Conservation (phyloP, 2,329 filamentous ascomycete species). For the Cercospora berteroae region DNA sequence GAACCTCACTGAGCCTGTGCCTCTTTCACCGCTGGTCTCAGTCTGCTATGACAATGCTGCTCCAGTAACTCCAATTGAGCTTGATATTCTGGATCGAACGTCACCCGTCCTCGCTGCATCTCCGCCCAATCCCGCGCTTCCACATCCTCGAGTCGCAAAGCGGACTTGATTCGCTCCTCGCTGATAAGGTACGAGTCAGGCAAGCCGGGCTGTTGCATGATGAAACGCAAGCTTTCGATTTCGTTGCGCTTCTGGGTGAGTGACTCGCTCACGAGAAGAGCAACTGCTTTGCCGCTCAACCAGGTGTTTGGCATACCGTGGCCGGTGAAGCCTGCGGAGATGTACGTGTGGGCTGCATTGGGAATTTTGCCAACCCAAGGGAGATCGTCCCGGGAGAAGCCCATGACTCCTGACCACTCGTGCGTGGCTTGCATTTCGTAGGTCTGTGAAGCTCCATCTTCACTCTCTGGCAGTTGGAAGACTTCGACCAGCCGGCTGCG, state of each 20-base stretch:
- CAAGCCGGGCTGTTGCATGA: constrained; percentile 25
- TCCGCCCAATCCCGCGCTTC: constrained; percentile 33
- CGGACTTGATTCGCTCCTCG: constrained; percentile 29
- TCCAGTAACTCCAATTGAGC: background rate
- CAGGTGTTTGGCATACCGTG: constrained; percentile 77
- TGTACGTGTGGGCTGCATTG: constrained; percentile 36
- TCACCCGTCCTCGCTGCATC: constrained; percentile 11
- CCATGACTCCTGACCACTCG: constrained; percentile 79
- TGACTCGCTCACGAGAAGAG: constrained; percentile 55
- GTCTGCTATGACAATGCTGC: background rate
- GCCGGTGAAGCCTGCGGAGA: constrained; percentile 46
- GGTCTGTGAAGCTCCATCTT: constrained; percentile 31
- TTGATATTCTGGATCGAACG: background rate
- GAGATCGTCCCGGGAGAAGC: constrained; percentile 63
- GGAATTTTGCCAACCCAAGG: constrained; percentile 73
- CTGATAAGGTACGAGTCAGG: constrained; percentile 34
- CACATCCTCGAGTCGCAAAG: constrained; percentile 29
- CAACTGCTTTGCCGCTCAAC: constrained; percentile 63
- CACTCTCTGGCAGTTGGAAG: constrained; percentile 38
- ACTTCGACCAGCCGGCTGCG: constrained; percentile 43
- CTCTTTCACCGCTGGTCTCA: background rate
- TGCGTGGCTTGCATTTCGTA: constrained; percentile 48
- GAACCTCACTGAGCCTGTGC: background rate
- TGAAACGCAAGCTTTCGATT: constrained; percentile 19
- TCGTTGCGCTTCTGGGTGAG: constrained; percentile 18